Percentiles rank a stretch among this genome's conserved stretches.
These are phyloP conservation scores for Xylona heveae DNA, from an alignment of 495 filamentous ascomycete species.

Conservation along the genomic window DNA sequence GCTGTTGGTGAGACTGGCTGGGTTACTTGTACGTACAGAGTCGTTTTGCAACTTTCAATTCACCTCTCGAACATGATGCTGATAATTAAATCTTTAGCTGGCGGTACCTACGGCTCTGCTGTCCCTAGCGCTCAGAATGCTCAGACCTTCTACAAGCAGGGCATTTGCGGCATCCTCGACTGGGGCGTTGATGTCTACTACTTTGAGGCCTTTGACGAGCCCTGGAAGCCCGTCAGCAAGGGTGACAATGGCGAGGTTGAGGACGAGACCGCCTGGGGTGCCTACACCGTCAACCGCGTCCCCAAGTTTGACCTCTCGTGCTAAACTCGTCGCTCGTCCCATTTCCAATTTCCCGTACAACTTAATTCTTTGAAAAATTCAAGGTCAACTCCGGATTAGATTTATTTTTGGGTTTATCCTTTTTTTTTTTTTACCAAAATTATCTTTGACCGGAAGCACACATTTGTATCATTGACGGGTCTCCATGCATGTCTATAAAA, in stretches of 20 bases:
- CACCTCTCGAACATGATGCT: slow-evolving; percentile 1
- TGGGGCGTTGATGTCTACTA: slow-evolving; percentile 64
- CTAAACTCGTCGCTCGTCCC: too few relatives aligned
- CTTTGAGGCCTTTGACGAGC: slow-evolving; percentile 69
- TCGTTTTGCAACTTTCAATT: background rate
- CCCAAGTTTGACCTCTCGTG: slow-evolving; percentile 43
- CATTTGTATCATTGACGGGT: too few relatives aligned
- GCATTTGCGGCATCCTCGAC: slow-evolving; percentile 47
- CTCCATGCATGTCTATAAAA: too few relatives aligned
- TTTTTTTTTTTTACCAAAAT: too few relatives aligned
- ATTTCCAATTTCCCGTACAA: too few relatives aligned
- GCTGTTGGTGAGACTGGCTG: slow-evolving; percentile 65
- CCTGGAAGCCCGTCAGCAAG: slow-evolving; percentile 51
- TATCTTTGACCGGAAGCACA: too few relatives aligned
- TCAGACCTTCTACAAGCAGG: slow-evolving; percentile 37
- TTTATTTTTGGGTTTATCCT: too few relatives aligned
- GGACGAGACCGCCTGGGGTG: slow-evolving; percentile 64
- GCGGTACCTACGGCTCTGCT: slow-evolving; percentile 41
- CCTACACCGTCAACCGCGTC: slow-evolving; percentile 38
- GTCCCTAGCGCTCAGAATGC: slow-evolving; percentile 39
- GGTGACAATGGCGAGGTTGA: slow-evolving; percentile 44
- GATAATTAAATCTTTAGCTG: slow-evolving; percentile 17
- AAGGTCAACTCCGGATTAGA: too few relatives aligned
- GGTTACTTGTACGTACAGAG: slow-evolving; percentile 27
- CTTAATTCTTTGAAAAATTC: too few relatives aligned